Evolutionary conservation across 345 rosid species (phyloP).

Genomic region (Syzygium grande): DNA sequence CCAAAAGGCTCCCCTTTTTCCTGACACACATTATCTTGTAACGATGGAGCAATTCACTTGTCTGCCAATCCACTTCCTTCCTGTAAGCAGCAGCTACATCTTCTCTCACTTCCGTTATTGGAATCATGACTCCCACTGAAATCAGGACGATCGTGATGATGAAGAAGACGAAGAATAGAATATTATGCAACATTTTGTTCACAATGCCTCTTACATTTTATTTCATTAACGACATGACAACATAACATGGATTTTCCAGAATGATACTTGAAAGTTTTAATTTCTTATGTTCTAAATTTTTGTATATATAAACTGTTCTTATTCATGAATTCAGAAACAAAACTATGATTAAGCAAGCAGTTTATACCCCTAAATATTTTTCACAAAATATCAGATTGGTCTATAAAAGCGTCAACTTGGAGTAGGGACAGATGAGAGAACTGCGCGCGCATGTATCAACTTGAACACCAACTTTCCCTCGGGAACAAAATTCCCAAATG

Average conservation of each 20-base stretch:
- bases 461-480: conserved; percentile 48
- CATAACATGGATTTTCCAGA: background rate
- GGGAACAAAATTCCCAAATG: conserved; percentile 16
- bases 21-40: conserved; percentile 53
- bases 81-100: conserved; percentile 67
- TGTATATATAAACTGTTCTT: background rate
- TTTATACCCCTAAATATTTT: background rate
- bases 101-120: conserved; percentile 63
- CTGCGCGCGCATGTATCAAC: conserved; percentile 57
- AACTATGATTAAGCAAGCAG: background rate
- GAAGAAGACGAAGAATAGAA: background rate
- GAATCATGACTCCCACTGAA: conserved; percentile 21
- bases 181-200: background rate
- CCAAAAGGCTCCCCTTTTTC: conserved; percentile 33
- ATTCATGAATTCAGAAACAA: background rate
- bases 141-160: background rate
- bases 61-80: conserved; percentile 64
- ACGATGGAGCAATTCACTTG: conserved; percentile 48
- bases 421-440: conserved; percentile 56
- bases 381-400: background rate
- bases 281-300: background rate
- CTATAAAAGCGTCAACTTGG: conserved; percentile 32
- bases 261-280: background rate
- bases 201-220: background rate
- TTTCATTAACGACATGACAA: background rate